A percentile compares a stretch with the other conserved stretches of the same genome.
phyloP scores from a whole-genome alignment of 495 filamentous ascomycete genomes.

The Penicillium crystallinum region DNA sequence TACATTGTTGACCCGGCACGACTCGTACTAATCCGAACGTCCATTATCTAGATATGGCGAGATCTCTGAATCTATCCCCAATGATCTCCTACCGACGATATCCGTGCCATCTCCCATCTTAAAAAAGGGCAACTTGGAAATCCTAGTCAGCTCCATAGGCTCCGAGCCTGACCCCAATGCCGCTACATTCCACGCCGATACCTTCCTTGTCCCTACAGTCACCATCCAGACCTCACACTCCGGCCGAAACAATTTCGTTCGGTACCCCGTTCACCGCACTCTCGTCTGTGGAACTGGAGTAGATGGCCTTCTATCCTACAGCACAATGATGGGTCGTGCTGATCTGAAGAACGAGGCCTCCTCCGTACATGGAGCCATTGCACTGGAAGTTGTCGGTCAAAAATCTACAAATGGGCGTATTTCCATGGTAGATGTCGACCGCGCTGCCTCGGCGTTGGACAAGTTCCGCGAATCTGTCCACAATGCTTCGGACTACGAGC shows the following conservation, averaged over 20 bases:
- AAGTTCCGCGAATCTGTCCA: slow-evolving; percentile 62
- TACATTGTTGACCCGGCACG: not conserved
- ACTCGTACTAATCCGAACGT: not conserved
- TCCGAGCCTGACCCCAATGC: slow-evolving; percentile 33
- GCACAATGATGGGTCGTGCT: slow-evolving; percentile 36
- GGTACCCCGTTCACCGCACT: slow-evolving; percentile 80
- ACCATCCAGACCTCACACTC: slow-evolving; percentile 58
- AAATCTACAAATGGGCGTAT: slow-evolving; percentile 27
- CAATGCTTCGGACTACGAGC: slow-evolving; percentile 65
- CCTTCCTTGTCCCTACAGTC: slow-evolving; percentile 66
- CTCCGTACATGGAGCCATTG: slow-evolving; percentile 52
- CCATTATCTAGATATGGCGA: slow-evolving; percentile 47
- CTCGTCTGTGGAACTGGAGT: slow-evolving; percentile 69
- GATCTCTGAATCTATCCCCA: slow-evolving; percentile 35
- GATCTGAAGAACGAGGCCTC: slow-evolving; percentile 31
- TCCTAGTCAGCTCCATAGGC: slow-evolving; percentile 62
- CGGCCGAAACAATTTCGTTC: slow-evolving; percentile 57
- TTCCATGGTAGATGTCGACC: slow-evolving; percentile 50
- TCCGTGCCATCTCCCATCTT: slow-evolving; percentile 64
- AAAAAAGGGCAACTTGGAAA: slow-evolving; percentile 65
- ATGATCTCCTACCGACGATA: slow-evolving; percentile 49
- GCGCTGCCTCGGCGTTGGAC: slow-evolving; percentile 53
- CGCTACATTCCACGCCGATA: slow-evolving; percentile 48
- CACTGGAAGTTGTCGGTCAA: slow-evolving; percentile 38
- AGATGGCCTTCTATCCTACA: slow-evolving; percentile 48